Conservation (phyloP, 306 rosid genomes). For the Quillaja saponaria region DNA sequence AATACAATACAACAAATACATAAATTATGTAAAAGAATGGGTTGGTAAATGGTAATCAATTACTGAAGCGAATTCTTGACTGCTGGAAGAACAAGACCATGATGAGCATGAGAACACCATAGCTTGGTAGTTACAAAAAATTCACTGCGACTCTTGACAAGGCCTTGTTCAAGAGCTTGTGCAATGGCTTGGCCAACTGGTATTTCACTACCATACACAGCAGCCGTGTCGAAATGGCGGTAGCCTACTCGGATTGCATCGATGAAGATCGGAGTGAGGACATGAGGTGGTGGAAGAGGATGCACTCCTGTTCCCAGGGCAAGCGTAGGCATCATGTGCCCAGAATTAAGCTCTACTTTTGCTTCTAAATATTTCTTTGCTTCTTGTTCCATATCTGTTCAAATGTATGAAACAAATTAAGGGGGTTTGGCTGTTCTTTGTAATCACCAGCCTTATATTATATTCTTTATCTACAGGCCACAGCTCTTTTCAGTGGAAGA, state of each 20-base stretch:
- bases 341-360: slow-evolving; percentile 31
- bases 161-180: slow-evolving; percentile 39
- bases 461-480: too few relatives aligned
- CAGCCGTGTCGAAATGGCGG: slow-evolving; percentile 45
- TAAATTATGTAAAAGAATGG: too few relatives aligned
- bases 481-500: too few relatives aligned
- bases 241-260: slow-evolving; percentile 36
- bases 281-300: slow-evolving; percentile 34
- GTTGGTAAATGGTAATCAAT: too few relatives aligned
- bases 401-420: too few relatives aligned
- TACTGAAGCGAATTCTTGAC: slow-evolving; percentile 47
- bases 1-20: background rate
- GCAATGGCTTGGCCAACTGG: slow-evolving; percentile 42
- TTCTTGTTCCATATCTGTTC: too few relatives aligned
- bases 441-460: too few relatives aligned
- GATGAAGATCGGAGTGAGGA: slow-evolving; percentile 19
- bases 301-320: slow-evolving; percentile 30
- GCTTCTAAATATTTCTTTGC: too few relatives aligned
- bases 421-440: too few relatives aligned
- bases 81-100: slow-evolving; percentile 50
- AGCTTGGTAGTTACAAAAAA: slow-evolving; percentile 60
- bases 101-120: slow-evolving; percentile 46
- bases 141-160: slow-evolving; percentile 41
- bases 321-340: slow-evolving; percentile 32
- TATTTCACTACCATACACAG: slow-evolving; percentile 38